Conservation (phyloP, 352 stramenopile species). For the Globisporangium canariense region DNA sequence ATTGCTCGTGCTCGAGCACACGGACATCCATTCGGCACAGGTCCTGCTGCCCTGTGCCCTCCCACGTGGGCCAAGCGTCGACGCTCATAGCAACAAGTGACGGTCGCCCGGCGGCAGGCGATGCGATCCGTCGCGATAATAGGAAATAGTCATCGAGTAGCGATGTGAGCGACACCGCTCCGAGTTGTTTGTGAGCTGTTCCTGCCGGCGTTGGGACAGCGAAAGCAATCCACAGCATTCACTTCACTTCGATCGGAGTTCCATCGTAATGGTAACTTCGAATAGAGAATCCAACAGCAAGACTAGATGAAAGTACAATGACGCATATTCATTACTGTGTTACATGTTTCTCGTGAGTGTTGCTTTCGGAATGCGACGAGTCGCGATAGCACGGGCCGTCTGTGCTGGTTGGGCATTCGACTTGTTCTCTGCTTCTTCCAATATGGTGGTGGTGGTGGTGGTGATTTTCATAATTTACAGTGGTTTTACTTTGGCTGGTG, state of each 20-base stretch:
- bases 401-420: background rate
- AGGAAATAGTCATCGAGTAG: background rate
- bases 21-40: background rate
- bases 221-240: background rate
- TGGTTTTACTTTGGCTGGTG: constrained; percentile 60
- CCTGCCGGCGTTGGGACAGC: background rate
- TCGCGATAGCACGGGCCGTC: background rate
- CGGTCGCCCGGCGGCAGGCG: too few relatives aligned
- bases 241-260: background rate
- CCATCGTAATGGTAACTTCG: too few relatives aligned
- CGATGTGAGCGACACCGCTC: background rate
- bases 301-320: background rate
- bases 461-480: constrained; percentile 10
- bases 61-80: background rate
- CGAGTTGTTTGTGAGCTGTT: background rate
- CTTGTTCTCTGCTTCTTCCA: background rate
- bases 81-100: background rate
- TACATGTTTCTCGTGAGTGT: background rate
- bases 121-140: too few relatives aligned
- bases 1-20: background rate
- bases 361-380: background rate
- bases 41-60: background rate
- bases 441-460: background rate
- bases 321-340: constrained; percentile 1
- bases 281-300: too few relatives aligned